phyloP scores from a whole-genome alignment of 192 early-diverging fungal species.

The Coemansia sp. region DNA sequence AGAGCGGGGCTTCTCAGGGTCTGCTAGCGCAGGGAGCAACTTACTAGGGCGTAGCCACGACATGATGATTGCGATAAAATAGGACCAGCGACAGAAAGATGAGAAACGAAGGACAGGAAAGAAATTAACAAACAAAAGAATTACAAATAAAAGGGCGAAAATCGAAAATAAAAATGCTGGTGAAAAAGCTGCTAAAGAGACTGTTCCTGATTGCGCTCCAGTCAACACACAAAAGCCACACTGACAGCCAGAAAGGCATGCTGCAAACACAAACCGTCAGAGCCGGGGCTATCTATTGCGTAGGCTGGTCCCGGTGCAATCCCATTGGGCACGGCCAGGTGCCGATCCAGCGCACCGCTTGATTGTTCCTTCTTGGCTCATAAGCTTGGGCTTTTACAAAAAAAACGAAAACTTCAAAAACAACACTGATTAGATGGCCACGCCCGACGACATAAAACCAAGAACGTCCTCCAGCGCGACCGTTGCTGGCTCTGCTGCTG shows the following conservation, averaged over 20 bases:
- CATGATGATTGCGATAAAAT: conserved; percentile 18
- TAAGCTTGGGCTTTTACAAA: background rate
- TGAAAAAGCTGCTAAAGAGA: background rate
- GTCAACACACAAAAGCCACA: too few relatives aligned
- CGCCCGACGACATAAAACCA: conserved; percentile 42
- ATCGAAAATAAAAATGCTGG: background rate
- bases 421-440: conserved; percentile 6
- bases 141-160: conserved; percentile 9
- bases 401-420: conserved; percentile 2
- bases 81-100: conserved; percentile 8
- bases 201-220: too few relatives aligned
- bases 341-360: conserved; percentile 67
- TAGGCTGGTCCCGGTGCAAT: conserved; percentile 47
- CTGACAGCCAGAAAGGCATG: too few relatives aligned
- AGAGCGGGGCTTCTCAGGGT: background rate
- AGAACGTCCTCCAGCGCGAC: conserved; percentile 45
- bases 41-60: conserved; percentile 55
- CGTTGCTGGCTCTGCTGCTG: background rate
- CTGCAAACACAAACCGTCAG: conserved; percentile 45
- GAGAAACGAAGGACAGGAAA: background rate
- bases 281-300: too few relatives aligned
- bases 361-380: too few relatives aligned
- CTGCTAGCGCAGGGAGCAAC: conserved; percentile 2
- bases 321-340: conserved; percentile 70
- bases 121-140: background rate